Percentiles rank a stretch among this genome's conserved stretches.
Evolutionary conservation across 306 rosid species (phyloP).

Genomic region (Trichosanthes truncata): DNA sequence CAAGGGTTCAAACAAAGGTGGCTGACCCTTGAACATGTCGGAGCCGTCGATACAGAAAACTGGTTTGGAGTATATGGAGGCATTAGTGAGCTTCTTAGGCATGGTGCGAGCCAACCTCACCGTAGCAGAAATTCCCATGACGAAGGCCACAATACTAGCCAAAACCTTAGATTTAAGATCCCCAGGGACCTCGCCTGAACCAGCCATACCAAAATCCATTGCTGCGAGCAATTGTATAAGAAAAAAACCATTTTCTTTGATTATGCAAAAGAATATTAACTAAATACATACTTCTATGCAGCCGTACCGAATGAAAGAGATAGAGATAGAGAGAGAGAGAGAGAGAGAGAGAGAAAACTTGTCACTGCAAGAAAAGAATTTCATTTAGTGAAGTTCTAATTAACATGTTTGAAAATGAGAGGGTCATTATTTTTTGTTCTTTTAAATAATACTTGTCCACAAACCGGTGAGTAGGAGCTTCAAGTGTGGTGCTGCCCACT

Average conservation of each 20-base stretch:
- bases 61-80: constrained; percentile 55
- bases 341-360: too few species aligned
- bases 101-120: constrained; percentile 58
- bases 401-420: background rate
- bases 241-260: background rate
- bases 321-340: too few species aligned
- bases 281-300: background rate
- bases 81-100: constrained; percentile 72
- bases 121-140: constrained; percentile 72
- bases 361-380: too few species aligned
- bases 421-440: too few species aligned
- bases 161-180: constrained; percentile 43
- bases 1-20: constrained; percentile 7
- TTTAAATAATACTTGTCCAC: too few species aligned
- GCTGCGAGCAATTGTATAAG: constrained; percentile 11
- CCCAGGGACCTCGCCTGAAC: constrained; percentile 34
- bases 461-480: too few species aligned
- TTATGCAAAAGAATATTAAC: background rate
- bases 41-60: constrained; percentile 21
- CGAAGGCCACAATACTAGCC: constrained; percentile 57
- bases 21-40: constrained; percentile 4
- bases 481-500: too few species aligned
- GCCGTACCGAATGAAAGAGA: background rate
- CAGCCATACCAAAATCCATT: constrained; percentile 20
- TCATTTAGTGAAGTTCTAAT: too few species aligned